Evolutionary conservation across 2,329 filamentous ascomycete species (phyloP), one percentile per base, ranked within the genome.

Genomic region (Westerdykella aurantiaca): DNA sequence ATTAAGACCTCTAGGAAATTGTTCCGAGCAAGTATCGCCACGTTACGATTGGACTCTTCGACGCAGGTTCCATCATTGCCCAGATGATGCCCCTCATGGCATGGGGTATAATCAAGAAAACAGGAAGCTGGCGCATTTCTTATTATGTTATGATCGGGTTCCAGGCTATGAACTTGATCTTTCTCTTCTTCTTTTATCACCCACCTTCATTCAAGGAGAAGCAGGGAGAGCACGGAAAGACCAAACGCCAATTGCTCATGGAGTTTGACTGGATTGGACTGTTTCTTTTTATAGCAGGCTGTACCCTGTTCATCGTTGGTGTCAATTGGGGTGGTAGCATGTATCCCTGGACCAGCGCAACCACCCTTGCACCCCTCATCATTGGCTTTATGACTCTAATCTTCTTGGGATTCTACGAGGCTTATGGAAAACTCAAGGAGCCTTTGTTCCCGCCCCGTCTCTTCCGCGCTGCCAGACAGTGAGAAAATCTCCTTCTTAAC

Each of bases 1-100:
- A 37, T 43, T 31, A 41, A 53, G 31, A 57, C 53, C 13, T 59
- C 10, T 52, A 68, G 52, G 69, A 70, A 50, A 63, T 68, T 22
- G 61, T 71, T 22, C 68, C 68, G 7, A 68, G 63, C 44, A 57
- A 56, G 29, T 66, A 64, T 44, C 56, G 69, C n/a, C 60, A 69
- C 45, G 56, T 63, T 17, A 66, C 64, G 4, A 66, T 69, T 35
- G 67, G 67, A 10, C 41, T 64, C 3, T 60, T 68, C 38, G 64
- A 68, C 12, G 58, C 60, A 6, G 56, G 55, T 2, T 59, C 61
- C 0, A 50, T 63, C 17, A 51, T 64, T 31, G 56, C 62, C 1
- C 64, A 67, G 40, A 49, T 60, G 12, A 64, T 63, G 49, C 64
- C 64, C 1, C 37, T 67, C 22, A 49, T 63, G 4, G 53, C 60